These are phyloP conservation scores for Circinella minor DNA, from an alignment of 371 early-diverging fungal species.

Conservation along the genomic window DNA sequence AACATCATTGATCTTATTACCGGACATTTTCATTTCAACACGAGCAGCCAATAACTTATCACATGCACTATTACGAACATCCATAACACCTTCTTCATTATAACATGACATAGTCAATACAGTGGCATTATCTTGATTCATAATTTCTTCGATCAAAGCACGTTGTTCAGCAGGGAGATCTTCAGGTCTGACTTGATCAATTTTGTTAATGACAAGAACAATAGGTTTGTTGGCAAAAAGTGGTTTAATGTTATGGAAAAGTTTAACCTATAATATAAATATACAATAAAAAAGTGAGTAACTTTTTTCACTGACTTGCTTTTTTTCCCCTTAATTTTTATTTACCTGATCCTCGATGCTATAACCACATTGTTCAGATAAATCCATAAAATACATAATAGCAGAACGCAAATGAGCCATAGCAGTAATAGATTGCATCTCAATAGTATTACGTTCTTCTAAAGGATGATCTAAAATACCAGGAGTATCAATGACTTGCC, in stretches of 20 bases:
- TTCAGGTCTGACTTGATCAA: constrained; percentile 84
- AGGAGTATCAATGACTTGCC: constrained; percentile 99
- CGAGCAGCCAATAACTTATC: constrained; percentile 91
- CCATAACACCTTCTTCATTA: constrained; percentile 96
- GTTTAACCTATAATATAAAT: constrained; percentile 52
- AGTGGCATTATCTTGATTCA: constrained; percentile 72
- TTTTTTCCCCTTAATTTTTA: not conserved
- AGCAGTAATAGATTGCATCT: constrained; percentile 99
- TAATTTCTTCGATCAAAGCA: constrained; percentile 75
- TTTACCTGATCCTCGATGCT: constrained; percentile 90
- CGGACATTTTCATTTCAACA: constrained; percentile 95
- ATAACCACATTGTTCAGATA: constrained; percentile 99
- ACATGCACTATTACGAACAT: constrained; percentile 92
- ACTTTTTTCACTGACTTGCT: not conserved
- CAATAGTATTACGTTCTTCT: constrained; percentile 99
- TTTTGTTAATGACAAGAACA: constrained; percentile 97
- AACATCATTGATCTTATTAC: constrained; percentile 89
- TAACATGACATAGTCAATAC: constrained; percentile 88
- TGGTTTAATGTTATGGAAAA: constrained; percentile 98
- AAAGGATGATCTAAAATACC: constrained; percentile 99
- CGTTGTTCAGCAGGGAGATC: constrained; percentile 80
- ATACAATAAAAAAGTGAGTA: not conserved
- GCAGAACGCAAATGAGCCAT: constrained; percentile 99
- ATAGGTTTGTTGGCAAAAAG: constrained; percentile 99
- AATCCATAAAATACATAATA: constrained; percentile 99